phyloP scores from a whole-genome alignment of 495 filamentous ascomycete species.

The Penicillium steckii region DNA sequence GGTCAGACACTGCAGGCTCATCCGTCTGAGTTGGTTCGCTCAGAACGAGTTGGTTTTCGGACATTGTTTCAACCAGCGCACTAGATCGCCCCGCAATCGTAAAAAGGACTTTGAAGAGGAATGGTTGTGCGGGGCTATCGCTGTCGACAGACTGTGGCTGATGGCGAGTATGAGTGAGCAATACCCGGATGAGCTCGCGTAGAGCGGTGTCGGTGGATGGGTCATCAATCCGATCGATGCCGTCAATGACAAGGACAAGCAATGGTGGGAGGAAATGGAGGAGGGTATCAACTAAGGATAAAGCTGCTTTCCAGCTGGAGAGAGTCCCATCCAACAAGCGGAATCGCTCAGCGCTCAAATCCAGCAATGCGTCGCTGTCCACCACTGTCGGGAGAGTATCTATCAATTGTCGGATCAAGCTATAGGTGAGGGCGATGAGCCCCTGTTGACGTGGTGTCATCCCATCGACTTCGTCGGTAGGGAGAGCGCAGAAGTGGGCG shows the following conservation, averaged over 20 bases:
- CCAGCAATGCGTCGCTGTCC: conserved; percentile 37
- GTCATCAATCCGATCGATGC: conserved; percentile 39
- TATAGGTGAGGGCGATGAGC: conserved; percentile 45
- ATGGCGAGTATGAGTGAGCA: conserved; percentile 40
- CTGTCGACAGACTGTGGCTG: conserved; percentile 19
- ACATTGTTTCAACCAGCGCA: conserved; percentile 38
- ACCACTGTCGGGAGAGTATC: conserved; percentile 43
- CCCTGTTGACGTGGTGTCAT: conserved; percentile 34
- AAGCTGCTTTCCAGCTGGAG: conserved; percentile 39
- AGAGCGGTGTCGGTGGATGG: conserved; percentile 36
- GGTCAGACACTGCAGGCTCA: conserved; percentile 20
- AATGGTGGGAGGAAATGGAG: conserved; percentile 42
- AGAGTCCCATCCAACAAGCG: conserved; percentile 39
- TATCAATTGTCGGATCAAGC: conserved; percentile 49
- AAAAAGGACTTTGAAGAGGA: conserved; percentile 43
- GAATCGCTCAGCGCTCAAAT: conserved; percentile 40
- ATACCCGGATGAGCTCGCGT: conserved; percentile 34
- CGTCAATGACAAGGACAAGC: conserved; percentile 44
- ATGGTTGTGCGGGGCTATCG: conserved; percentile 27
- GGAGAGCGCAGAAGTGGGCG: conserved; percentile 43
- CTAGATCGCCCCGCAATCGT: conserved; percentile 37
- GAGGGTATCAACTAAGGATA: conserved; percentile 40
- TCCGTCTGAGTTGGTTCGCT: conserved; percentile 27
- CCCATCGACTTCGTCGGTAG: conserved; percentile 19
- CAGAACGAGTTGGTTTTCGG: conserved; percentile 36